phyloP scores from a whole-genome alignment of 2,329 filamentous ascomycete species.

The Arthrobotrys sphaeroides region DNA sequence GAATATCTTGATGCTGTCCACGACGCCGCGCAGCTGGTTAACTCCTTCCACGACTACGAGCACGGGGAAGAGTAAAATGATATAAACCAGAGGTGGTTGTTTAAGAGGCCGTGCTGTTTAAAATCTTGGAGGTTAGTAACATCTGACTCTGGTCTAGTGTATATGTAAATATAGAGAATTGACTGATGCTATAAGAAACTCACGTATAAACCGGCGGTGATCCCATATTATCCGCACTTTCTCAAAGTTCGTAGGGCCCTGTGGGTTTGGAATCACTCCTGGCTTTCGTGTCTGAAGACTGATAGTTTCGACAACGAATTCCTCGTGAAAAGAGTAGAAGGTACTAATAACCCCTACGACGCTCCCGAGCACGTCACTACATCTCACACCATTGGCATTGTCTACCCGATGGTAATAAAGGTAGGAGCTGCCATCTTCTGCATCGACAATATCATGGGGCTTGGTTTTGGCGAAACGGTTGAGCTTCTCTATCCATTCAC shows the following conservation, averaged over 20 bases:
- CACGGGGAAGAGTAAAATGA: slow-evolving; percentile 4
- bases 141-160: too few species aligned
- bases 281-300: neutral
- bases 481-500: neutral
- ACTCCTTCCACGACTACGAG: slow-evolving; percentile 4
- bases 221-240: neutral
- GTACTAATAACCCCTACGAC: neutral
- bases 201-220: neutral
- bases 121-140: neutral
- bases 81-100: neutral
- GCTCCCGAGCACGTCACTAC: neutral
- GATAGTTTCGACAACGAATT: neutral
- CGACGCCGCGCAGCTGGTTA: neutral
- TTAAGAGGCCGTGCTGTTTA: neutral
- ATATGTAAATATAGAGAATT: neutral
- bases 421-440: neutral
- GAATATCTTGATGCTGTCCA: slow-evolving; percentile 13
- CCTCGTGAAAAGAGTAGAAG: neutral
- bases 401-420: neutral
- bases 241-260: slow-evolving; percentile 1
- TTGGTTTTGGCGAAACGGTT: neutral
- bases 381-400: slow-evolving; percentile 3
- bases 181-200: neutral
- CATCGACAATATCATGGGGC: neutral
- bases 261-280: neutral